phyloP scores from a whole-genome alignment of 2,329 filamentous ascomycete genomes.

The Raffaelea albimanens region DNA sequence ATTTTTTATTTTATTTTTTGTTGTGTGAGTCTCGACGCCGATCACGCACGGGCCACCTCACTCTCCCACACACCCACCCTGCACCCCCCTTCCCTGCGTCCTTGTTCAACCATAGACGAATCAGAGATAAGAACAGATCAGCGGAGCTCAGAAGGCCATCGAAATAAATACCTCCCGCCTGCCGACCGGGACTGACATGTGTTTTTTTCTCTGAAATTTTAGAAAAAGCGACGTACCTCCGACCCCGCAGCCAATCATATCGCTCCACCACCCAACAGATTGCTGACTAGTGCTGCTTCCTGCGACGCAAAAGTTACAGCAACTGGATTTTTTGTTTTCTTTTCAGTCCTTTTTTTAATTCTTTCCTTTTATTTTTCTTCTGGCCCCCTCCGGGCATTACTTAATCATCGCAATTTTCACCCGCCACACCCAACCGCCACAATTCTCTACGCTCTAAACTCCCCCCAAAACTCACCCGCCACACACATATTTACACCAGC shows the following conservation, averaged over 20 bases:
- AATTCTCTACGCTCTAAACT: too few species aligned
- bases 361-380: constrained; percentile 23
- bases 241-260: constrained; percentile 11
- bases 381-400: constrained; percentile 18
- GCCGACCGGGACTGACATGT: constrained; percentile 23
- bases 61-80: constrained; percentile 1
- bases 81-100: constrained; percentile 1
- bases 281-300: constrained; percentile 5
- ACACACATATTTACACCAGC: constrained; percentile 1
- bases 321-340: background rate
- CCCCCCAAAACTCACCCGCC: too few species aligned
- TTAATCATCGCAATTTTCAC: background rate
- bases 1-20: background rate
- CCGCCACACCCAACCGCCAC: constrained; percentile 7
- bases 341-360: constrained; percentile 10
- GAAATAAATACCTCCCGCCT: constrained; percentile 28
- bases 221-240: constrained; percentile 14
- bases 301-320: background rate
- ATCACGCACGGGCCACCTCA: constrained; percentile 8
- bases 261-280: background rate
- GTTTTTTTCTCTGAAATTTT: constrained; percentile 20
- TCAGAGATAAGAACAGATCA: constrained; percentile 21
- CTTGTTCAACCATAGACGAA: constrained; percentile 16
- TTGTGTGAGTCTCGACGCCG: constrained; percentile 2
- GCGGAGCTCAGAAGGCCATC: constrained; percentile 12